Evolutionary conservation across 768 basidiomycete species (phyloP).

Genomic region (Thelephora ganbajun): DNA sequence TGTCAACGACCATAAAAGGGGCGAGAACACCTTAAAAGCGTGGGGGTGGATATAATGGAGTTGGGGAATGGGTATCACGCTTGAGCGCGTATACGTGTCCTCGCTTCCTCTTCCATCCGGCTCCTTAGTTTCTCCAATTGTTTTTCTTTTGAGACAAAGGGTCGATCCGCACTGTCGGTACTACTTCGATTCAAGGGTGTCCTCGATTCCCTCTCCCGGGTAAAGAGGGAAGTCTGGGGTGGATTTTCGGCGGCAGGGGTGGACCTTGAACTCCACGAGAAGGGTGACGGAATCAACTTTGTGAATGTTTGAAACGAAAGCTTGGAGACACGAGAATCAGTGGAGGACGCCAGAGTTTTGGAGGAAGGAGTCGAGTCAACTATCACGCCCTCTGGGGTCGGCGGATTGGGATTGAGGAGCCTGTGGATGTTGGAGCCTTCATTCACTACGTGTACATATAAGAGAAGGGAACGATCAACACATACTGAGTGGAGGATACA

Average conservation of each 20-base stretch:
- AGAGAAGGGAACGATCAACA: conserved; percentile 9
- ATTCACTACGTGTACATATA: background rate
- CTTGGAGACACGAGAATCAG: conserved; percentile 25
- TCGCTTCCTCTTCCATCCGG: conserved; percentile 31
- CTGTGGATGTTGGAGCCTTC: conserved; percentile 11
- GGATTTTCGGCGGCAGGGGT: no score
- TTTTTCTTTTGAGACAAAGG: conserved; percentile 45
- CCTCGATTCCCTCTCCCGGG: conserved; percentile 5
- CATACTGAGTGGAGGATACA: conserved; percentile 13
- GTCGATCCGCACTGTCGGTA: conserved; percentile 12
- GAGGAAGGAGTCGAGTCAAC: background rate
- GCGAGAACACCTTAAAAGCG: no score
- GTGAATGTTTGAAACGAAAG: conserved; percentile 47
- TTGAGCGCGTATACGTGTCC: background rate
- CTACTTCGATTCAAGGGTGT: conserved; percentile 6
- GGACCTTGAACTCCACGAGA: conserved; percentile 15
- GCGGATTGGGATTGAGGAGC: background rate
- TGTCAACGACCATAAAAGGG: no score
- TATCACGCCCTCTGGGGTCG: background rate
- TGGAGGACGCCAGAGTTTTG: background rate
- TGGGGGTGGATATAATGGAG: no score
- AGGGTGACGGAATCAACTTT: conserved; percentile 43
- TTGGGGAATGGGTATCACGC: no score
- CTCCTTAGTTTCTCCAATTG: conserved; percentile 51
- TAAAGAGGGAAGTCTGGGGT: conserved; percentile 5